Conservation (phyloP, 2,329 filamentous ascomycete species). For the Leptographium procerum region DNA sequence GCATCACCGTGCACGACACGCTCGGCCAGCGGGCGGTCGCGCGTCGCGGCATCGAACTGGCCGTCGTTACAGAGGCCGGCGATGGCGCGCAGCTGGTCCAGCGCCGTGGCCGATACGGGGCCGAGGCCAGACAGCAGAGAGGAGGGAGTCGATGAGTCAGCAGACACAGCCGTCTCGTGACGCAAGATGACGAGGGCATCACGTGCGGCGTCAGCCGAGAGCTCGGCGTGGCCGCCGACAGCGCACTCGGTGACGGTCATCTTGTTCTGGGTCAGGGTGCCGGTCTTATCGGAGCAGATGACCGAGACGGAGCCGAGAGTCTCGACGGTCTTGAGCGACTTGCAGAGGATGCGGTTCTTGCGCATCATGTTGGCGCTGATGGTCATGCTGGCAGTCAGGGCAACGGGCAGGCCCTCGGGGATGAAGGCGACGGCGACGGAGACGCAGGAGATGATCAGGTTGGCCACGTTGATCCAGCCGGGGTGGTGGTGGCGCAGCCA, state of each 20-base stretch:
- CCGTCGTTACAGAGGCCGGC: slow-evolving; percentile 63
- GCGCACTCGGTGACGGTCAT: slow-evolving; percentile 63
- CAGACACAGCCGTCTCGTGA: slow-evolving; percentile 7
- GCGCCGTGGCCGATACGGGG: slow-evolving; percentile 15
- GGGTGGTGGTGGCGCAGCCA: slow-evolving; percentile 59
- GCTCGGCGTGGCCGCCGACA: slow-evolving; percentile 40
- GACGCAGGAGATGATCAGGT: slow-evolving; percentile 62
- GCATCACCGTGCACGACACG: slow-evolving; percentile 63
- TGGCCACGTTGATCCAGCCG: slow-evolving; percentile 59
- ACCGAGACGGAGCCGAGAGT: slow-evolving; percentile 62
- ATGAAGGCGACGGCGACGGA: slow-evolving; percentile 65
- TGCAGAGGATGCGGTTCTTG: slow-evolving; percentile 67
- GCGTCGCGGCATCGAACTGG: slow-evolving; percentile 58
- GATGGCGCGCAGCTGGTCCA: slow-evolving; percentile 49
- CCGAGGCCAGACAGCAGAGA: slow-evolving; percentile 15
- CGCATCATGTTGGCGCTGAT: slow-evolving; percentile 69
- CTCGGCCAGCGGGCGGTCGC: slow-evolving; percentile 44
- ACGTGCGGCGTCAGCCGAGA: slow-evolving; percentile 40
- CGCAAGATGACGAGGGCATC: slow-evolving; percentile 22
- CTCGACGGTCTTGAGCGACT: slow-evolving; percentile 68
- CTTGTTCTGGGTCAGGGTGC: slow-evolving; percentile 58
- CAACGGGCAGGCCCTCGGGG: slow-evolving; percentile 61
- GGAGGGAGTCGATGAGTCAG: background rate
- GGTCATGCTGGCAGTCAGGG: slow-evolving; percentile 58
- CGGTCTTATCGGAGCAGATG: slow-evolving; percentile 69